Evolutionary conservation across 1,139 yeast species (phyloP).

Genomic region (Debaryomyces sp.): DNA sequence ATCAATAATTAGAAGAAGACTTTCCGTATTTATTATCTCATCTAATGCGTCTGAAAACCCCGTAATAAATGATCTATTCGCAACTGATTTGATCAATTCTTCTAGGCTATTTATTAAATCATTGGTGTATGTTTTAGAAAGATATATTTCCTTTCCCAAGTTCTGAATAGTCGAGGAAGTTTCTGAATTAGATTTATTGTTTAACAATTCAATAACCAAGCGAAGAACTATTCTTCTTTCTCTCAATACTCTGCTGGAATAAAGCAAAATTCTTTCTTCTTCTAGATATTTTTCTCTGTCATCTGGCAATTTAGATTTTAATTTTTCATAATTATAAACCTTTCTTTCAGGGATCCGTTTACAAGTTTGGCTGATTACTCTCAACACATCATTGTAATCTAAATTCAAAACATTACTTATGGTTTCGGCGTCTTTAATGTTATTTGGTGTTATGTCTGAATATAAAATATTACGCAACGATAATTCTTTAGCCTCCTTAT

Average conservation of each 20-base stretch:
- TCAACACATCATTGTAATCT: constrained; percentile 44
- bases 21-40: constrained; percentile 35
- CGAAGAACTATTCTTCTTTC: constrained; percentile 51
- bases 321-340: constrained; percentile 22
- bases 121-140: constrained; percentile 10
- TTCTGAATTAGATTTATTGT: constrained; percentile 33
- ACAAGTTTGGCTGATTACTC: constrained; percentile 47
- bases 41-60: constrained; percentile 24
- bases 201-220: constrained; percentile 41
- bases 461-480: constrained; percentile 44
- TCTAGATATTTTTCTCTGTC: constrained; percentile 35
- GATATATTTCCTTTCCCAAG: constrained; percentile 39
- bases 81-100: constrained; percentile 10
- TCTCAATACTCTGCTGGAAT: constrained; percentile 39
- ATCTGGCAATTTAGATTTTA: constrained; percentile 39
- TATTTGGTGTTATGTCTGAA: constrained; percentile 32
- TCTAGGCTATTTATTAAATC: constrained; percentile 9
- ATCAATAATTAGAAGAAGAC: constrained; percentile 38
- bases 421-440: constrained; percentile 41
- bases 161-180: constrained; percentile 37
- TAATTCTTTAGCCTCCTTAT: constrained; percentile 24
- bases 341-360: constrained; percentile 38
- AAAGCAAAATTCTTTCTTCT: constrained; percentile 30
- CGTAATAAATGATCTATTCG: constrained; percentile 14
- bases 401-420: constrained; percentile 37